Evolutionary conservation across 805 yeast species (phyloP).

Genomic region (Starmera pachycereana): DNA sequence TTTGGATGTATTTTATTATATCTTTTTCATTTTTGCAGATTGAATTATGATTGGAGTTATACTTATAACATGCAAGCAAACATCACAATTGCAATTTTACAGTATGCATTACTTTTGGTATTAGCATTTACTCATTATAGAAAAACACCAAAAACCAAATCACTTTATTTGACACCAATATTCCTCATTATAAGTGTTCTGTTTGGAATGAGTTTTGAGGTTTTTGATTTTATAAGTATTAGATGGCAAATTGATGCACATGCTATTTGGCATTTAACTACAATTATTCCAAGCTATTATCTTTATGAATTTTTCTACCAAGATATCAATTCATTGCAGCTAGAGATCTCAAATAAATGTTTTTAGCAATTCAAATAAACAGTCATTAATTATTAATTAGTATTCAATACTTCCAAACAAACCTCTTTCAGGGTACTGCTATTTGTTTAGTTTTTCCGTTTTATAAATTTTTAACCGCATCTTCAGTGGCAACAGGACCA

Average conservation of each 20-base stretch:
- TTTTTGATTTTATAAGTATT: constrained; percentile 80
- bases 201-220: constrained; percentile 78
- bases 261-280: constrained; percentile 86
- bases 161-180: constrained; percentile 35
- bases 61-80: constrained; percentile 92
- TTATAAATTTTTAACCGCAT: constrained; percentile 36
- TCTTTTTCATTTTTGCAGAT: constrained; percentile 50
- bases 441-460: no score
- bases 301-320: constrained; percentile 55
- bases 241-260: constrained; percentile 77
- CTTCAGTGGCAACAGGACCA: constrained; percentile 49
- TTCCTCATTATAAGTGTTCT: constrained; percentile 41
- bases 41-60: constrained; percentile 74
- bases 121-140: constrained; percentile 23
- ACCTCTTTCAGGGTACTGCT: no score
- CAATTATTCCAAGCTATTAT: constrained; percentile 68
- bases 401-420: no score
- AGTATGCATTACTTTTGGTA: constrained; percentile 37
- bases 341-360: background rate
- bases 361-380: background rate
- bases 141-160: constrained; percentile 4
- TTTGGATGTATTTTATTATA: constrained; percentile 40
- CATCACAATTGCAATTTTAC: constrained; percentile 65
- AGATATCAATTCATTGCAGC: constrained; percentile 32
- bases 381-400: background rate